Conservation (phyloP, 1,139 yeast genomes). For the Keqinozyma sinolaborantium region DNA sequence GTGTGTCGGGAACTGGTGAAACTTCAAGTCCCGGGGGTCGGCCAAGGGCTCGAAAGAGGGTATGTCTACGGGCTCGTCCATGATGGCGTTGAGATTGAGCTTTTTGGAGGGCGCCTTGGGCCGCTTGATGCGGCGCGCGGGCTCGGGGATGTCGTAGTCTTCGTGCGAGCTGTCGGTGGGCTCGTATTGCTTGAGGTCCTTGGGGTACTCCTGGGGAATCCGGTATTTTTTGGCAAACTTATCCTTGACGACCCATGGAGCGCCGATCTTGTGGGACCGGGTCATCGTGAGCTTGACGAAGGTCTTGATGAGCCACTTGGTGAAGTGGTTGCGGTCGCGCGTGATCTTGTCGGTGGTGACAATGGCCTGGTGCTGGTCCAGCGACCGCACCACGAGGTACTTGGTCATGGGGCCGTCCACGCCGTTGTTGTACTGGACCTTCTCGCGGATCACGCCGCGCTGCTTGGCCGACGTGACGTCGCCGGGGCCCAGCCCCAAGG, state of each 20-base stretch:
- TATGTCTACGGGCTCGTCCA: slow-evolving; percentile 2
- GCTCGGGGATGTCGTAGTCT: slow-evolving; percentile 10
- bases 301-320: slow-evolving; percentile 86
- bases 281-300: slow-evolving; percentile 83
- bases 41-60: neutral
- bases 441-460: slow-evolving; percentile 40
- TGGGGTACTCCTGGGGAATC: slow-evolving; percentile 57
- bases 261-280: slow-evolving; percentile 81
- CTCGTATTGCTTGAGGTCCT: slow-evolving; percentile 42
- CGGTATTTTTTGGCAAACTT: slow-evolving; percentile 63
- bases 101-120: slow-evolving; percentile 2
- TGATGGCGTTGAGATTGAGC: slow-evolving; percentile 4
- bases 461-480: slow-evolving; percentile 20
- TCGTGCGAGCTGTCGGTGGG: slow-evolving; percentile 40
- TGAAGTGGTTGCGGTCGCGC: slow-evolving; percentile 82
- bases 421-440: slow-evolving; percentile 51
- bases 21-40: slow-evolving; percentile 1
- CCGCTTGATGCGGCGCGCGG: neutral
- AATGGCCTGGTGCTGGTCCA: slow-evolving; percentile 55
- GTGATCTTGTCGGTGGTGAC: slow-evolving; percentile 72
- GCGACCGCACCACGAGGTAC: slow-evolving; percentile 60
- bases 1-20: slow-evolving; percentile 30
- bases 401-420: slow-evolving; percentile 54
- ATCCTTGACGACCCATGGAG: slow-evolving; percentile 95
- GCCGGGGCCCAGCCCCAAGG: slow-evolving; percentile 8